Conservation (phyloP, 192 early-diverging fungal species). For the Lunasporangiospora selenospora region DNA sequence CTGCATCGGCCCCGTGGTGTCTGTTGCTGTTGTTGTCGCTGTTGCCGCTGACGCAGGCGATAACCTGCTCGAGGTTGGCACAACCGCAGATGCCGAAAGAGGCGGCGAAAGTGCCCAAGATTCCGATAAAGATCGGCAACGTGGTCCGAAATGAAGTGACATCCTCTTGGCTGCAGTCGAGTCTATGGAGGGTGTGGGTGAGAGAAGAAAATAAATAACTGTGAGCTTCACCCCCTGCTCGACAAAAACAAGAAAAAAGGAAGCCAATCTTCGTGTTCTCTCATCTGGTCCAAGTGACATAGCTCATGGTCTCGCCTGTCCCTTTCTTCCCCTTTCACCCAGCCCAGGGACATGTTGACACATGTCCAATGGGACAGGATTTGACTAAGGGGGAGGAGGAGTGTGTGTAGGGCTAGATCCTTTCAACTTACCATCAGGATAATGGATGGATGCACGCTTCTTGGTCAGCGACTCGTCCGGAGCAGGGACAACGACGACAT, state of each 20-base stretch:
- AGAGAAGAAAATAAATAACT: background rate
- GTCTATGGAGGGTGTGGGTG: constrained; percentile 10
- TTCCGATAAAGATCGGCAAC: constrained; percentile 30
- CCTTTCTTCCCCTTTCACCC: too few relatives aligned
- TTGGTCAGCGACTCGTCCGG: constrained; percentile 15
- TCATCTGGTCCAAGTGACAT: too few relatives aligned
- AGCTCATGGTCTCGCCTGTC: too few relatives aligned
- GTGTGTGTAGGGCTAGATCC: background rate
- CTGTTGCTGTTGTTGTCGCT: background rate
- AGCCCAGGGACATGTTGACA: too few relatives aligned
- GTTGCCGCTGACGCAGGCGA: background rate
- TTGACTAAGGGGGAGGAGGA: too few relatives aligned
- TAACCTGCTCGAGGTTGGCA: background rate
- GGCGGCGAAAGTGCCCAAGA: constrained; percentile 22
- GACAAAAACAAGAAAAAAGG: too few relatives aligned
- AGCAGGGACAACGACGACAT: constrained; percentile 1
- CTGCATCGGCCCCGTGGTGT: background rate
- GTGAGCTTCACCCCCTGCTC: too few relatives aligned
- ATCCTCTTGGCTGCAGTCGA: constrained; percentile 28
- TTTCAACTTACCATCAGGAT: constrained; percentile 25
- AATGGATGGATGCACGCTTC: constrained; percentile 35
- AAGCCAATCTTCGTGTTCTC: too few relatives aligned
- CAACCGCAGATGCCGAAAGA: background rate
- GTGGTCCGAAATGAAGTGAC: constrained; percentile 23
- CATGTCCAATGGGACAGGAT: too few relatives aligned